Base-by-base conservation (phyloP, 2,329 filamentous ascomycete species). In the Colletotrichum tropicale region DNA sequence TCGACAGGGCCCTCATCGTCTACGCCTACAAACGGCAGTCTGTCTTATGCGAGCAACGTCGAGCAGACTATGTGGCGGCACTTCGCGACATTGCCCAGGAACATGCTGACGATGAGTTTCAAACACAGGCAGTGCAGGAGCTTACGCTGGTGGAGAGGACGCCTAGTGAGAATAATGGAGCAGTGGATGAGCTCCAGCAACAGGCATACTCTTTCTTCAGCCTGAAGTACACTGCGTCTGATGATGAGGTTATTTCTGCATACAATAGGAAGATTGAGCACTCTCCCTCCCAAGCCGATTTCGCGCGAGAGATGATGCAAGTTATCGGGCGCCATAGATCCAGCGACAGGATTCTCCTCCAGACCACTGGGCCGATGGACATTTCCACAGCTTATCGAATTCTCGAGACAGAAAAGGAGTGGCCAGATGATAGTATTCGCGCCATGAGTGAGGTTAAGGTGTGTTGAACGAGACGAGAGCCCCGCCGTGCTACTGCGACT, bases 231-330 rank as follows among this genome's bases (percentile, higher is more conserved):
- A 73, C 70, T 9, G 73, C 73, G 8, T 73, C 70, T 18, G 78
- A 79, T 26, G 79, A 80, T 26, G 78, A 76, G 15, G 76, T 80
- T 18, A 77, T 79, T 56, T 30, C 55, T 12, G 79, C 78, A 10
- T 79, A 78, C 58, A 72, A 78, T 28, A 76, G 73, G 18, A 79
- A 77, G 30, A 56, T 79, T 21, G 76, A 77, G n/a, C 76, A 79
- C 21, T 77, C 77, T 24, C 78, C 78, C 6, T 72, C 76, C 13
- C 74, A 79, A 21, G 72, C 73, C n/a, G 79, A 80, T 52, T 75
- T 74, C 6, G 76, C 69, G 10, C 76, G 76, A 58, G 78, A 79
- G 21, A 74, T 80, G 60, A 66, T 80, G 6, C 75, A 77, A 18
- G 77, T 79, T 21, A 79, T 79, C 66, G 73, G 76, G 13, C 78